Conservation (phyloP, 768 basidiomycete genomes). For the Suillus brevipes region DNA sequence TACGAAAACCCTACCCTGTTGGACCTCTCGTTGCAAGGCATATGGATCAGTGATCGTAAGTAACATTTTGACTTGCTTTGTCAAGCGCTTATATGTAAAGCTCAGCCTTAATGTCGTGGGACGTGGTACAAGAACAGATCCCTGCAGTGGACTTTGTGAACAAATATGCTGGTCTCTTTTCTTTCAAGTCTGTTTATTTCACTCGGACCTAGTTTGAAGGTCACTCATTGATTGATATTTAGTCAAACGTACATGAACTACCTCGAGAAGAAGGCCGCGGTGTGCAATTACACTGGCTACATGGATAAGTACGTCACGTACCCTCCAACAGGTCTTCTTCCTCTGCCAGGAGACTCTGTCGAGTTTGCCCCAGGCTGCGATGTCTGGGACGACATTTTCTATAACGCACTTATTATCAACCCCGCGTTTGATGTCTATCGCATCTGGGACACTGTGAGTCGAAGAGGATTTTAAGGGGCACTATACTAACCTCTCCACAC, state of each 20-base stretch:
- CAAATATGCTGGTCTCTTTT: conserved; percentile 67
- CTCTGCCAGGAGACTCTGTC: conserved; percentile 60
- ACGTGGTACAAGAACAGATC: conserved; percentile 66
- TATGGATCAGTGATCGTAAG: conserved; percentile 75
- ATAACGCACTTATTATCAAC: conserved; percentile 62
- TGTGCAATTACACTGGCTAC: conserved; percentile 66
- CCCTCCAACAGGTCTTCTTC: conserved; percentile 64
- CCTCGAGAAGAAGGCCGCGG: conserved; percentile 50
- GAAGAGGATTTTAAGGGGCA: not conserved
- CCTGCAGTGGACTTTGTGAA: conserved; percentile 75
- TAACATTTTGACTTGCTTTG: conserved; percentile 3
- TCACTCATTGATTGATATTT: not conserved
- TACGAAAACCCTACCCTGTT: conserved; percentile 55
- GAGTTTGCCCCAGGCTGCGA: conserved; percentile 55
- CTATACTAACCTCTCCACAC: conserved; percentile 3
- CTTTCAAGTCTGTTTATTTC: conserved; percentile 57
- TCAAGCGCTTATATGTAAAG: not conserved
- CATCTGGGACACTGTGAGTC: conserved; percentile 64
- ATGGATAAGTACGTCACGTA: conserved; percentile 61
- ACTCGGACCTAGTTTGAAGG: not conserved
- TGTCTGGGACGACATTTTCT: conserved; percentile 65
- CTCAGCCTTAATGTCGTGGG: conserved; percentile 58
- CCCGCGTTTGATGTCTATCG: conserved; percentile 79
- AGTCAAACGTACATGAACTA: conserved; percentile 64
- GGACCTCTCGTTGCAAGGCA: conserved; percentile 62